These are phyloP conservation scores for Neoboletus magnificus DNA, from an alignment of 768 basidiomycete species.

Conservation along the genomic window DNA sequence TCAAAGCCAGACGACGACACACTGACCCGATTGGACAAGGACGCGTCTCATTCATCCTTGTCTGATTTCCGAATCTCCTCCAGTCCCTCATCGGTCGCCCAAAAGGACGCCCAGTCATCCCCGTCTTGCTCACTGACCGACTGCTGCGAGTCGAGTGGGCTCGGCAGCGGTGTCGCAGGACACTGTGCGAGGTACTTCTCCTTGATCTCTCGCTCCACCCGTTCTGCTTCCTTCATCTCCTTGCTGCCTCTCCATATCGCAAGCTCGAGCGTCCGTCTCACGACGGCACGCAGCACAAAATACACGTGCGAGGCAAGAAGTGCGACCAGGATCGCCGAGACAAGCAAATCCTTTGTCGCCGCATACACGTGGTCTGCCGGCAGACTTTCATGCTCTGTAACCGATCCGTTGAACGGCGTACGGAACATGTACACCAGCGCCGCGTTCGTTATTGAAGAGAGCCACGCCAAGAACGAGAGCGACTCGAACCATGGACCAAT, in stretches of 20 bases:
- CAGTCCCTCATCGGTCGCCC: conserved; percentile 70
- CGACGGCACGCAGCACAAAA: conserved; percentile 56
- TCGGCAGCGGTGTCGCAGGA: conserved; percentile 4
- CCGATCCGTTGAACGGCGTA: conserved; percentile 33
- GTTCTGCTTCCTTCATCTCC: conserved; percentile 59
- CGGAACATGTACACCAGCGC: conserved; percentile 91
- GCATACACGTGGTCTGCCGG: conserved; percentile 21
- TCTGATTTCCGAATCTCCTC: conserved; percentile 65
- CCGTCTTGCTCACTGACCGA: conserved; percentile 1
- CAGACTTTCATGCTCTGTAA: not conserved
- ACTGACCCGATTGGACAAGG: not conserved
- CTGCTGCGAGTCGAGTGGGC: not conserved
- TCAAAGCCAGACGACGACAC: not conserved
- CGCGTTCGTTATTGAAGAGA: conserved; percentile 82
- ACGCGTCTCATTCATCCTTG: conserved; percentile 49
- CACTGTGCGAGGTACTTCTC: conserved; percentile 35
- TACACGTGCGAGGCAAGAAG: conserved; percentile 87
- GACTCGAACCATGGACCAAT: conserved; percentile 95
- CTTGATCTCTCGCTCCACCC: conserved; percentile 54
- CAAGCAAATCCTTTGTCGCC: conserved; percentile 49
- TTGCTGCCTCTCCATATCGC: conserved; percentile 72
- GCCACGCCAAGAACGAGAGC: conserved; percentile 85
- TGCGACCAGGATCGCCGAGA: conserved; percentile 69
- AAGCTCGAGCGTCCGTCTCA: conserved; percentile 69
- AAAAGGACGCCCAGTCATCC: conserved; percentile 46